A percentile compares a stretch with the other conserved stretches of the same genome.
phyloP scores from a whole-genome alignment of 176 grass and related monocot species.

The Hordeum marinum region DNA sequence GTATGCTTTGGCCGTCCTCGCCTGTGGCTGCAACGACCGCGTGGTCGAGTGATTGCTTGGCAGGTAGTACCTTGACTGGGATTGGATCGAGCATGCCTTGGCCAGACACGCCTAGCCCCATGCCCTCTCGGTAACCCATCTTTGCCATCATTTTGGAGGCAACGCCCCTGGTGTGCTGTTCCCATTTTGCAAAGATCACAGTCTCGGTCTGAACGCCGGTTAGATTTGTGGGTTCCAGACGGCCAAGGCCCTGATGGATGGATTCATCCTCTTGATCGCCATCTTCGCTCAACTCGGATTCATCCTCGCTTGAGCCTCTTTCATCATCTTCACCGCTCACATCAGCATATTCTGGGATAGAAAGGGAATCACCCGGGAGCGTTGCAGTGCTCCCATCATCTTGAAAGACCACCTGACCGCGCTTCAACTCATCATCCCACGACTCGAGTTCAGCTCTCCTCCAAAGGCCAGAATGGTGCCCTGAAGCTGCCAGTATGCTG shows the following conservation, averaged over 20 bases:
- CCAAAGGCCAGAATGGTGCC: constrained; percentile 56
- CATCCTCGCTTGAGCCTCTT: constrained; percentile 37
- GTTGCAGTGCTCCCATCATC: constrained; percentile 65
- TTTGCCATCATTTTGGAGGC: constrained; percentile 99
- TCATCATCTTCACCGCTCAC: constrained; percentile 46
- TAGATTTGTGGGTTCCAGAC: constrained; percentile 53
- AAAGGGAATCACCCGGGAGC: constrained; percentile 59
- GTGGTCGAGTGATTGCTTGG: constrained; percentile 85
- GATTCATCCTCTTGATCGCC: constrained; percentile 44
- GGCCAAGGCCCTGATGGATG: constrained; percentile 65
- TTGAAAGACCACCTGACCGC: constrained; percentile 64
- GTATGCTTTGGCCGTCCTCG: constrained; percentile 21
- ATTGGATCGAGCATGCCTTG: constrained; percentile 92
- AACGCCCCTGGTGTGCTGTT: constrained; percentile 81
- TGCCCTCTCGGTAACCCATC: constrained; percentile 90
- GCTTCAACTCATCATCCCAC: constrained; percentile 71
- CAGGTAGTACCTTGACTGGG: constrained; percentile 70
- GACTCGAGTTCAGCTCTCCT: constrained; percentile 84
- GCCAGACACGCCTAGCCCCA: constrained; percentile 82
- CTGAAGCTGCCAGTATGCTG: constrained; percentile 59
- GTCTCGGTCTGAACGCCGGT: constrained; percentile 84
- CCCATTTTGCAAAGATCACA: constrained; percentile 84
- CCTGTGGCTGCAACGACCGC: constrained; percentile 31
- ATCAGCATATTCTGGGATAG: constrained; percentile 66
- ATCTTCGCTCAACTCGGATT: constrained; percentile 45